A percentile compares a stretch with the other conserved stretches of the same genome.
Conservation (phyloP, 805 yeast species). For the Metschnikowia chrysomelidarum region DNA sequence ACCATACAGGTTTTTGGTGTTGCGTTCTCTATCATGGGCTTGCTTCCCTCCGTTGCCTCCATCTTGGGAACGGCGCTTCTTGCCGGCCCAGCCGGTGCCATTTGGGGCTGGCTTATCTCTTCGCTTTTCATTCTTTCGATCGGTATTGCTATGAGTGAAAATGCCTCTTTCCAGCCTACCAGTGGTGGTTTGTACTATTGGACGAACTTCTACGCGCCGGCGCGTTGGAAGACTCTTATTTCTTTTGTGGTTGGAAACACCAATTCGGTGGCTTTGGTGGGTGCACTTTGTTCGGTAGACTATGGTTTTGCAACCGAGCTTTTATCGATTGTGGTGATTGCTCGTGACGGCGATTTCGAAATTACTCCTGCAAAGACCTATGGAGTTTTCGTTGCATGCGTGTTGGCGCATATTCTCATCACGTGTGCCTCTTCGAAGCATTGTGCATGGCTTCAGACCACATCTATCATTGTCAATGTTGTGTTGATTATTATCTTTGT, state of each 20-base stretch:
- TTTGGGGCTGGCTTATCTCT: slow-evolving; percentile 74
- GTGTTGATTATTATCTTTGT: slow-evolving; percentile 52
- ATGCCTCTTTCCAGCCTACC: slow-evolving; percentile 69
- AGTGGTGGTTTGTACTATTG: slow-evolving; percentile 71
- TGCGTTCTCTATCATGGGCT: slow-evolving; percentile 70
- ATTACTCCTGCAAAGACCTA: slow-evolving; percentile 54
- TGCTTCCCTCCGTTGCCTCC: slow-evolving; percentile 62
- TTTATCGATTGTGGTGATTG: slow-evolving; percentile 55
- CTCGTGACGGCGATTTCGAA: slow-evolving; percentile 51
- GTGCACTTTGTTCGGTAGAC: slow-evolving; percentile 67
- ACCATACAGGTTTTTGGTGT: slow-evolving; percentile 67
- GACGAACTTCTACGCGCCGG: slow-evolving; percentile 66
- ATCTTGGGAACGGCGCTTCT: slow-evolving; percentile 50
- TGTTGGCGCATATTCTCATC: slow-evolving; percentile 48
- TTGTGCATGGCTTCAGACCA: slow-evolving; percentile 57
- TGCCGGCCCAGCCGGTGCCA: slow-evolving; percentile 62
- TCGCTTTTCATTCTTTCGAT: slow-evolving; percentile 52
- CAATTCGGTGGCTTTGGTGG: slow-evolving; percentile 62
- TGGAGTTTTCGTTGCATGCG: slow-evolving; percentile 64
- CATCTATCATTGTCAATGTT: slow-evolving; percentile 55
- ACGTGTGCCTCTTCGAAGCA: slow-evolving; percentile 56
- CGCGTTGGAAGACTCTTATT: slow-evolving; percentile 20
- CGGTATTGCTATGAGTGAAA: slow-evolving; percentile 64
- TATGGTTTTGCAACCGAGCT: slow-evolving; percentile 68
- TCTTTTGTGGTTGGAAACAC: slow-evolving; percentile 57